Evolutionary conservation across 2,329 filamentous ascomycete genomes (phyloP).

Genomic region (Zymoseptoria tritici): DNA sequence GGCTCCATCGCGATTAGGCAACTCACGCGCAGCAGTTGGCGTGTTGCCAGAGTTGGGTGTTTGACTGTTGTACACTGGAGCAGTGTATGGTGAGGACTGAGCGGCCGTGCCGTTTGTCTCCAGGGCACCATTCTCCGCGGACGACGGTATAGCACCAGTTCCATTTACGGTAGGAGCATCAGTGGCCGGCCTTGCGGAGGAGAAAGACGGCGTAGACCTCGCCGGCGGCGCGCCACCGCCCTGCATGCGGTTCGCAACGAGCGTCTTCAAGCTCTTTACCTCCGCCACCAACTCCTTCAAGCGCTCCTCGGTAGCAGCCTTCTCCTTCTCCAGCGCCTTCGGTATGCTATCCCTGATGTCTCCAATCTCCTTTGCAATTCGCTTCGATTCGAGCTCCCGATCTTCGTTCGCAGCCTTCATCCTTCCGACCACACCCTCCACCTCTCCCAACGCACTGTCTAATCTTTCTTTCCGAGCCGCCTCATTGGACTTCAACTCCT

Average conservation of each 20-base stretch:
- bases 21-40: slow-evolving; percentile 9
- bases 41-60: slow-evolving; percentile 6
- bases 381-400: slow-evolving; percentile 78
- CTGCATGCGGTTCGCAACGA: slow-evolving; percentile 61
- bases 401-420: slow-evolving; percentile 74
- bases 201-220: slow-evolving; percentile 19
- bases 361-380: slow-evolving; percentile 79
- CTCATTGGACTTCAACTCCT: slow-evolving; percentile 79
- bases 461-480: slow-evolving; percentile 74
- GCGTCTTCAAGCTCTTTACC: slow-evolving; percentile 83
- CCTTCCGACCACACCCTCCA: slow-evolving; percentile 74
- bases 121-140: slow-evolving; percentile 5
- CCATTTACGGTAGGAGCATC: slow-evolving; percentile 18
- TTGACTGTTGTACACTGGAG: neutral
- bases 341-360: slow-evolving; percentile 78
- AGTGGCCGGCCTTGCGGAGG: slow-evolving; percentile 4
- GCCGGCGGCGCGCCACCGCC: slow-evolving; percentile 13
- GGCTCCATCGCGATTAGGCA: slow-evolving; percentile 9
- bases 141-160: neutral
- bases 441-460: slow-evolving; percentile 71
- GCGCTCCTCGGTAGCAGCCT: slow-evolving; percentile 71
- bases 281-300: slow-evolving; percentile 80
- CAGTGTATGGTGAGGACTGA: neutral
- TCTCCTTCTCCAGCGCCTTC: slow-evolving; percentile 79
- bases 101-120: slow-evolving; percentile 16